These are phyloP conservation scores for Solanum peruvianum DNA, from an alignment of 257 asterid species.

Conservation along the genomic window DNA sequence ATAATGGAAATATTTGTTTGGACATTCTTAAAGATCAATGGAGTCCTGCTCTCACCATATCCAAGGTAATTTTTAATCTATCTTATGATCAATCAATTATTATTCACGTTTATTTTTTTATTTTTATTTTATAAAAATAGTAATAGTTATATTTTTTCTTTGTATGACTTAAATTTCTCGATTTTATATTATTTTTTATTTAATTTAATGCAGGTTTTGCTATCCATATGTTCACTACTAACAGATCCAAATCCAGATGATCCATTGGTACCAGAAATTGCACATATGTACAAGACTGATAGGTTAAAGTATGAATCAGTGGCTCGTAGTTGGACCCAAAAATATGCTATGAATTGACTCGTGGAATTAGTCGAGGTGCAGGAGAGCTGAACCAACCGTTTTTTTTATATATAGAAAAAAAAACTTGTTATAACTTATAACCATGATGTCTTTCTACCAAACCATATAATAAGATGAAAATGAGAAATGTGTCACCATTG, in stretches of 20 bases:
- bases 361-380: not conserved
- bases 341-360: not conserved
- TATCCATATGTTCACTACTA: not conserved
- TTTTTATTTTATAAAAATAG: not conserved
- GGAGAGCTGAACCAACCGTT: fast-evolving
- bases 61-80: not conserved
- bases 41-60: slow-evolving; percentile 14
- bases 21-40: slow-evolving; percentile 11
- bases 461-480: not conserved
- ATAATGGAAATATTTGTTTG: slow-evolving; percentile 8
- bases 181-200: not conserved
- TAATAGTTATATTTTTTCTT: not conserved
- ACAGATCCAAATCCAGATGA: slow-evolving; percentile 9
- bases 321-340: slow-evolving; percentile 5
- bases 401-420: not conserved
- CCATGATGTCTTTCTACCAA: not conserved
- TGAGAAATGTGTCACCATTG: not conserved
- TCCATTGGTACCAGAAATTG: slow-evolving; percentile 5
- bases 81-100: not conserved
- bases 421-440: not conserved
- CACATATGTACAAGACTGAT: slow-evolving; percentile 1
- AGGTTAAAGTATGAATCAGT: not conserved
- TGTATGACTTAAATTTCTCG: not conserved
- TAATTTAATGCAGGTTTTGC: not conserved
- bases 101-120: not conserved